Evolutionary conservation across 2,329 filamentous ascomycete species (phyloP).

Genomic region (Ceratocystis diversiconidia): DNA sequence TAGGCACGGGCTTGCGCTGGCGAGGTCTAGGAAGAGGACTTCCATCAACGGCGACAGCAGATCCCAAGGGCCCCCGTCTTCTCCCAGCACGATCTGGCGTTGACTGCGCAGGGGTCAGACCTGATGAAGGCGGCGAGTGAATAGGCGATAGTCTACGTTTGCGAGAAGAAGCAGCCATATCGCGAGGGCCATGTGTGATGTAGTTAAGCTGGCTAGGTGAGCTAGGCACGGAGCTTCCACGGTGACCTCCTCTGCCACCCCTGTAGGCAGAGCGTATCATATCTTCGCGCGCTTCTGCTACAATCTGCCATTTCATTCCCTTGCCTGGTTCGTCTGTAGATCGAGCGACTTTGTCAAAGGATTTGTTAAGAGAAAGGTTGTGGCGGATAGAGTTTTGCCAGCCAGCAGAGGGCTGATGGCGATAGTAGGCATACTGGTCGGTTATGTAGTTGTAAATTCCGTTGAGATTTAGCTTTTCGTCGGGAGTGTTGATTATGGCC

Average conservation of each 20-base stretch:
- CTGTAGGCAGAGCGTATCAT: conserved; percentile 62
- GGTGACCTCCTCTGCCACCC: conserved; percentile 47
- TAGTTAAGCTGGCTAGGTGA: conserved; percentile 49
- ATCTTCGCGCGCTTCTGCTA: conserved; percentile 68
- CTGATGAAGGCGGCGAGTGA: conserved; percentile 41
- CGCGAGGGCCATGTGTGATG: conserved; percentile 43
- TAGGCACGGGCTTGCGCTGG: conserved; percentile 13
- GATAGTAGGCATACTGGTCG: conserved; percentile 83
- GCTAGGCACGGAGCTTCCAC: conserved; percentile 56
- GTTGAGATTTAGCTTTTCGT: conserved; percentile 78
- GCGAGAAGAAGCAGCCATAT: conserved; percentile 39
- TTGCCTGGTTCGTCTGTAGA: conserved; percentile 93
- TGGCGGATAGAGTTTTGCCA: conserved; percentile 99
- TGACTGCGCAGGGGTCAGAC: conserved; percentile 37
- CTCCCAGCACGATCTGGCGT: conserved; percentile 39
- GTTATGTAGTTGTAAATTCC: conserved; percentile 93
- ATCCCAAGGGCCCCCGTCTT: conserved; percentile 21
- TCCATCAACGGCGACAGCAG: conserved; percentile 37
- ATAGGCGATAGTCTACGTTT: conserved; percentile 43
- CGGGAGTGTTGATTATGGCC: conserved; percentile 73
- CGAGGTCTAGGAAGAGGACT: conserved; percentile 47
- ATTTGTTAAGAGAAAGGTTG: conserved; percentile 87
- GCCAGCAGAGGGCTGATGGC: conserved; percentile 58
- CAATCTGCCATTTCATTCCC: conserved; percentile 98
- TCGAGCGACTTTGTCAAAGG: conserved; percentile 83